These are phyloP conservation scores for Ricinus communis DNA, from an alignment of 345 rosid species.

Conservation along the genomic window DNA sequence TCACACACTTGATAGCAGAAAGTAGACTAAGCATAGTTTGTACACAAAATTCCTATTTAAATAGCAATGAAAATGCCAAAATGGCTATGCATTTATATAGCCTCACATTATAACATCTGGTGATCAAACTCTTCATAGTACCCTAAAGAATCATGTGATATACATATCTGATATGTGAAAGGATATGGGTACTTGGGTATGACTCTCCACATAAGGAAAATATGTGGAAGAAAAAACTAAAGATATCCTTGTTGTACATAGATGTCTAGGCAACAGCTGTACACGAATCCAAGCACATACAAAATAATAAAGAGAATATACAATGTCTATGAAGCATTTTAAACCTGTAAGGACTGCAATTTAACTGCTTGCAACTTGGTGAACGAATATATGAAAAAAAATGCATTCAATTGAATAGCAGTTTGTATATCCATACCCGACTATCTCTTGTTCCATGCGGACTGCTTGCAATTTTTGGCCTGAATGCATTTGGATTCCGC, in stretches of 20 bases:
- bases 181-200: neutral
- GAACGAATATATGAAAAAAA: constrained; percentile 5
- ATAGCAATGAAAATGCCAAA: too few species aligned
- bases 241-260: neutral
- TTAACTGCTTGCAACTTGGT: neutral
- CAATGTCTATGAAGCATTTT: neutral
- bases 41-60: too few species aligned
- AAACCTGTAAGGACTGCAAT: neutral
- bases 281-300: neutral
- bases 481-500: constrained; percentile 95
- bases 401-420: neutral
- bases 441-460: constrained; percentile 78
- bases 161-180: neutral
- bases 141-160: neutral
- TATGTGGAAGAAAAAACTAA: neutral
- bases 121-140: neutral
- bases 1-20: too few species aligned
- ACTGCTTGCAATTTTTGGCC: constrained; percentile 96
- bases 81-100: too few species aligned
- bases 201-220: neutral
- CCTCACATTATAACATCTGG: too few species aligned
- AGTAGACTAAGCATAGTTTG: too few species aligned
- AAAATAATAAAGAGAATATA: neutral
- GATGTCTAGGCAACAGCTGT: neutral
- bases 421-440: constrained; percentile 46